phyloP scores from a whole-genome alignment of 2,329 filamentous ascomycete species.

The Chaetomiaceae sp. region DNA sequence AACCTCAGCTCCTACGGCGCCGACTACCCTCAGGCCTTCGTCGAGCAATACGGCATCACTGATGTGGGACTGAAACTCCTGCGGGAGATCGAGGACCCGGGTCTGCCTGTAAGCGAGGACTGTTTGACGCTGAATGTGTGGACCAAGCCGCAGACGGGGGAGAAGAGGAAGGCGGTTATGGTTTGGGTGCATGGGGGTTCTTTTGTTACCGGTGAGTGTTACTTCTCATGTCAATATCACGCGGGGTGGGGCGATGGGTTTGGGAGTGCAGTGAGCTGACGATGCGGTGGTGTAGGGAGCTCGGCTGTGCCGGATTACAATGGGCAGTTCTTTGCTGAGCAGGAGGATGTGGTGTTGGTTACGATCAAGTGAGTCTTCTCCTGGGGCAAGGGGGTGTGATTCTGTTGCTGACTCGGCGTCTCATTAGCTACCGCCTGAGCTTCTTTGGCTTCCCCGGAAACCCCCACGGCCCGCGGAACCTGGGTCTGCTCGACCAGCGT shows the following conservation, averaged over 20 bases:
- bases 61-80: conserved; percentile 9
- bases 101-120: conserved; percentile 31
- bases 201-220: conserved; percentile 28
- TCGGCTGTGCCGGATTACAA: conserved; percentile 37
- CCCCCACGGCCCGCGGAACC: conserved; percentile 34
- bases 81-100: neutral
- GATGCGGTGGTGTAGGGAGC: neutral
- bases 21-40: conserved; percentile 24
- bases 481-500: conserved; percentile 48
- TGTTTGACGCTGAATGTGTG: conserved; percentile 39
- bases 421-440: conserved; percentile 36
- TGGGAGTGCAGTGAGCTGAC: too few relatives aligned
- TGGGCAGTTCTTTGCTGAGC: conserved; percentile 40
- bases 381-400: too few relatives aligned
- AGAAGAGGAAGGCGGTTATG: conserved; percentile 33
- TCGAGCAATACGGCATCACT: conserved; percentile 30
- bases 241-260: too few relatives aligned
- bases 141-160: conserved; percentile 30
- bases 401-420: too few relatives aligned
- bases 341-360: conserved; percentile 43
- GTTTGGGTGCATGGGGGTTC: conserved; percentile 38
- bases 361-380: conserved; percentile 35
- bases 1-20: conserved; percentile 17
- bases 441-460: conserved; percentile 40
- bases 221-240: too few relatives aligned